Base-by-base conservation (phyloP, 2,329 filamentous ascomycete genomes). In the Diaporthe sp. region DNA sequence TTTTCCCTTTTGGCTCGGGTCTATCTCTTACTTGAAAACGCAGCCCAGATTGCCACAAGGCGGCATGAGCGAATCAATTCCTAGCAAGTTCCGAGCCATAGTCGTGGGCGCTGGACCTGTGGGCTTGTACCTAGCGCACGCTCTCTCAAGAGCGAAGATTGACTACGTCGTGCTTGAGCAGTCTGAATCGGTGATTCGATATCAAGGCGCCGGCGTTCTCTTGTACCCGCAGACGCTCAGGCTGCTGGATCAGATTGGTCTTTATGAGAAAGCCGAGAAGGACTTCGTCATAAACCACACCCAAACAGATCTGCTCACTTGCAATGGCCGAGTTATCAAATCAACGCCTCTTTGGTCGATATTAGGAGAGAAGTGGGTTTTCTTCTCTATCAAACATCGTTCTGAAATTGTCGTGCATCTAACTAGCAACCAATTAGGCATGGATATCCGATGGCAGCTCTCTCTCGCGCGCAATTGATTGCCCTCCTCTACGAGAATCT, bases 231-330 rank as follows among this genome's bases (percentile, higher is more conserved):
- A 61, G 3, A 61, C 58, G 22, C n/a, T 42, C 37, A 61, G 58
- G 37, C 37, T 61, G n/a, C n/a, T 61, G 58, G 58, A 61, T 13
- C 58, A 61, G 37, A 61, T 61, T 30, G 58, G 58, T 13, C n/a
- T 61, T 27, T 44, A 27, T 17, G 58, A 61, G 5, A 27, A 42
- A 27, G 37, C n/a, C 37, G 35, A 61, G 37, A 61, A 42, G n/a
- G 58, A 27, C n/a, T 42, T 27, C 58, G 17, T 25, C 37, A 27
- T 10, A 3, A 42, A 17, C 12, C 58, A 61, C 12, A 22, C n/a
- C 1, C 58, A 27, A n/a, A 61, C 58, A 22, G 58, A 61, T 10
- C 37, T 61, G 6, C 37, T 61, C 2, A 42, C 58, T 30, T 42
- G 2, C n/a, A 44, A 61, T 61, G 58, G 58, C 13, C 35, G 9